Percentiles rank a stretch among this genome's conserved stretches.
phyloP scores from a whole-genome alignment of 768 basidiomycete species.

The Boletus barrowsii region DNA sequence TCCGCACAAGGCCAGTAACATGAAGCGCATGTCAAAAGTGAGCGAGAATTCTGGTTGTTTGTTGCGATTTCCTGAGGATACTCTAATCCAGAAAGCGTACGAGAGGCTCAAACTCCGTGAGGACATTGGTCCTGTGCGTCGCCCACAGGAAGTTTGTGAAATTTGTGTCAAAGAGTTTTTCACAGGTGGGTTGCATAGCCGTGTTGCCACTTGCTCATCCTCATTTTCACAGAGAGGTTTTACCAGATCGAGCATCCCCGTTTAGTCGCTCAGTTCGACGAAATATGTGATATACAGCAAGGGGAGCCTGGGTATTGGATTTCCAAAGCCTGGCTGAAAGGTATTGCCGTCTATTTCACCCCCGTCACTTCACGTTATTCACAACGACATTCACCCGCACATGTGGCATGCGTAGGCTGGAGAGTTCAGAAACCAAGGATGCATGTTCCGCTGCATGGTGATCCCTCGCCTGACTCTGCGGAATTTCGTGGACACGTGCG shows the following conservation, averaged over 20 bases:
- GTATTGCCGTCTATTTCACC: slow-evolving; percentile 34
- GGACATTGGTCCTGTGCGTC: slow-evolving; percentile 48
- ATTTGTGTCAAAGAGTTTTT: slow-evolving; percentile 58
- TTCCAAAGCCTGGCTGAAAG: slow-evolving; percentile 78
- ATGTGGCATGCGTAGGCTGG: slow-evolving; percentile 58
- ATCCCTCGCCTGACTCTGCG: slow-evolving; percentile 64
- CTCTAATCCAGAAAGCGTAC: slow-evolving; percentile 21
- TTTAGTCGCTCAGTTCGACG: slow-evolving; percentile 57
- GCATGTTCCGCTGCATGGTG: slow-evolving; percentile 55
- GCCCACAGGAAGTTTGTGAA: slow-evolving; percentile 54
- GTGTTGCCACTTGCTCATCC: background rate
- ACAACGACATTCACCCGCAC: slow-evolving; percentile 4
- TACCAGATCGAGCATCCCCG: slow-evolving; percentile 69
- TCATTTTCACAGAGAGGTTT: slow-evolving; percentile 49
- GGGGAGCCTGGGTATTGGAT: slow-evolving; percentile 61
- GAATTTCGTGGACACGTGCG: slow-evolving; percentile 58
- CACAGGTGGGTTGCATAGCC: slow-evolving; percentile 41
- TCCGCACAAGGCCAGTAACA: slow-evolving; percentile 53
- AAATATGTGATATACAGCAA: slow-evolving; percentile 41
- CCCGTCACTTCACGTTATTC: slow-evolving; percentile 8
- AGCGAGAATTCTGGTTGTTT: slow-evolving; percentile 4
- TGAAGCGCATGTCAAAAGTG: slow-evolving; percentile 69
- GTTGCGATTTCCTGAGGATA: background rate
- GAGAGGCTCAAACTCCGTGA: slow-evolving; percentile 35
- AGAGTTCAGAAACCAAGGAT: slow-evolving; percentile 67